Conservation (phyloP, 176 grass and related monocot species). For the Pontederia crassipes region DNA sequence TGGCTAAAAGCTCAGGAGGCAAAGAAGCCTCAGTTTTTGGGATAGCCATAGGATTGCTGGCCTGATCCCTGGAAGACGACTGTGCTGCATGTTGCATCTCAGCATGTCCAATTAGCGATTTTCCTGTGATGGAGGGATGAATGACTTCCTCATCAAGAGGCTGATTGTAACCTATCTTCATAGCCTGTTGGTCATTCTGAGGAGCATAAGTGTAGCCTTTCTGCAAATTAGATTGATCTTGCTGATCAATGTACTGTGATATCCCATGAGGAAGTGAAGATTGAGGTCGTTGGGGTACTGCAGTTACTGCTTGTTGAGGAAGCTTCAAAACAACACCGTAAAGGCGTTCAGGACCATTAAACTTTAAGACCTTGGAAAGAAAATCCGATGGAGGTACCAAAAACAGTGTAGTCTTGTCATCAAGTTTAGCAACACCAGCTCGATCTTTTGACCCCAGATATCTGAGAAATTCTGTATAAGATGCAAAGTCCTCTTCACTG, state of each 20-base stretch:
- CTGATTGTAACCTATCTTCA: slow-evolving; percentile 27
- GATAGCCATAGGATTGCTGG: slow-evolving; percentile 23
- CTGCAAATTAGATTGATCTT: slow-evolving; percentile 20
- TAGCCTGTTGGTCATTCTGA: slow-evolving; percentile 16
- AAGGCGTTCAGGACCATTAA: slow-evolving; percentile 74
- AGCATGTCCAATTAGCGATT: slow-evolving; percentile 14
- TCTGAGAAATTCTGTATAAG: slow-evolving; percentile 88
- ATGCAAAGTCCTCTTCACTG: slow-evolving; percentile 77
- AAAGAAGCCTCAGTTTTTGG: slow-evolving; percentile 43
- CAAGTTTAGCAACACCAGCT: slow-evolving; percentile 90
- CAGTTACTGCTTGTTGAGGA: slow-evolving; percentile 46
- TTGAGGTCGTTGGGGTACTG: slow-evolving; percentile 26
- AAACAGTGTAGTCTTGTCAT: slow-evolving; percentile 65
- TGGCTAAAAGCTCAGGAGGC: slow-evolving; percentile 67
- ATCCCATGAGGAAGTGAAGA: slow-evolving; percentile 23
- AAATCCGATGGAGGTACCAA: slow-evolving; percentile 89
- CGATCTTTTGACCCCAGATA: slow-evolving; percentile 74
- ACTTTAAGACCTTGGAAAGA: slow-evolving; percentile 57
- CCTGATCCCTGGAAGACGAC: slow-evolving; percentile 20
- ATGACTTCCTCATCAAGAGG: slow-evolving; percentile 23
- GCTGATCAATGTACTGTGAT: slow-evolving; percentile 35
- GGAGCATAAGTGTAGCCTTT: slow-evolving; percentile 29
- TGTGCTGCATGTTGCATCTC: slow-evolving; percentile 32
- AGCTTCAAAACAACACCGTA: slow-evolving; percentile 82
- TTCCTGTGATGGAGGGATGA: slow-evolving; percentile 12